Percentiles rank a stretch among this genome's conserved stretches.
Conservation (phyloP, 106 monocot genomes). For the Hemerocallis citrina region DNA sequence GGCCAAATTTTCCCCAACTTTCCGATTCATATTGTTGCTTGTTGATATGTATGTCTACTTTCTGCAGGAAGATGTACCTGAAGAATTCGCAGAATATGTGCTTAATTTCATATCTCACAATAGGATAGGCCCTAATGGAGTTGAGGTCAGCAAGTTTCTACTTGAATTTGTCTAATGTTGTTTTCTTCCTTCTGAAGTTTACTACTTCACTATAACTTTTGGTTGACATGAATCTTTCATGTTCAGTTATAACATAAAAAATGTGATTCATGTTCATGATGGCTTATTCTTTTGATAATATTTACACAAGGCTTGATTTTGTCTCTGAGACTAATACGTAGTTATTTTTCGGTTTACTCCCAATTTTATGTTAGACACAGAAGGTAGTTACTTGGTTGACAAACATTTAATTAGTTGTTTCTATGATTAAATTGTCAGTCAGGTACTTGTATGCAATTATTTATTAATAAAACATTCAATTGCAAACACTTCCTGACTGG, state of each 20-base stretch:
- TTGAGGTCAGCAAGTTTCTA: slow-evolving; percentile 47
- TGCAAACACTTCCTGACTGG: too few relatives aligned
- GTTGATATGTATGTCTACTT: slow-evolving; percentile 1
- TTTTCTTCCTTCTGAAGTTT: neutral
- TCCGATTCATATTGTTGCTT: neutral
- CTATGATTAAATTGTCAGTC: too few relatives aligned
- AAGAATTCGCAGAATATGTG: slow-evolving; percentile 78
- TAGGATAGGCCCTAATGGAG: slow-evolving; percentile 78
- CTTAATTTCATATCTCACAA: slow-evolving; percentile 89
- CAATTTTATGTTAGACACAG: too few relatives aligned
- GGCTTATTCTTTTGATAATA: neutral
- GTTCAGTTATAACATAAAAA: neutral
- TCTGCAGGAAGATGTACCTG: slow-evolving; percentile 92
- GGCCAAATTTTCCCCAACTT: too few relatives aligned
- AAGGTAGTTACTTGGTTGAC: too few relatives aligned
- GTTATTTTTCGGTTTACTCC: too few relatives aligned
- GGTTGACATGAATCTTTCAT: neutral
- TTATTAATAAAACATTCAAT: too few relatives aligned
- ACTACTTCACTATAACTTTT: neutral
- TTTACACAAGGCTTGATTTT: neutral
- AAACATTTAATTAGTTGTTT: too few relatives aligned
- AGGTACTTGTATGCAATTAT: too few relatives aligned
- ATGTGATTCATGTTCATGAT: neutral
- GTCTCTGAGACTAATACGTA: neutral
- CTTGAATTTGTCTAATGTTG: neutral